Evolutionary conservation across 768 basidiomycete genomes (phyloP), one percentile per base, ranked within the genome.

Genomic region (Coprinopsis cinerea): DNA sequence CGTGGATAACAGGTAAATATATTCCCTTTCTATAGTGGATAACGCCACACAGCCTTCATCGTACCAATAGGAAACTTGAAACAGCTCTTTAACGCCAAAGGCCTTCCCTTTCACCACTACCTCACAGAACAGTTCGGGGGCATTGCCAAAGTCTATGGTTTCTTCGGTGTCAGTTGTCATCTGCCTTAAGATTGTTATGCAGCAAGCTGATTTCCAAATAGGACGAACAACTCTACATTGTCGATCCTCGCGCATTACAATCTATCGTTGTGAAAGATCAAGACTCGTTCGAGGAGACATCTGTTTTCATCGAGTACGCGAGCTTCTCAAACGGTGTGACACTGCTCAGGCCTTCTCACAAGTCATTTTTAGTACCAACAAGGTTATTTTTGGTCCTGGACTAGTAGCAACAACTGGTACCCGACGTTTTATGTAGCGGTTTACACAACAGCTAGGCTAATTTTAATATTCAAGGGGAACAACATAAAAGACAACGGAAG

Each of bases 221-320:
- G 76, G 71, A 74, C 46, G 71, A 73, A 51, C 71, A 75, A 57
- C 61, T 80, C 1, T 77, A 77, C 52, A 64, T 79, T 4, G 70
- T 64, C 44, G 78, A 81, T 55, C 75, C 77, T 1, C 62, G 59
- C 13, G 77, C 78, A 1, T 57, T 79, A 20, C 72, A 76, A 32
- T 69, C 64, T 25, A 74, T 79, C 34, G 55, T 77, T 13, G 40
- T 72, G 9, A 78, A 75, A 54, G 77, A 79, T 32, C 73, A 74
- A 53, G 65, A 73, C 39, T 63, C 67, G 7, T 78, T 69, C 50
- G 77, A 80, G 49, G 75, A 75, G 48, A 68, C 74, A 0, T 53
- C 63, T 0, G 65, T 70, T 0, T 74, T 76, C 53, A 62, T 72
- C 11, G 71, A 71, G 78, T 78, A 52, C 34, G 71, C 56, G 13